Evolutionary conservation across 768 basidiomycete genomes (phyloP).

Genomic region (Postia placenta): DNA sequence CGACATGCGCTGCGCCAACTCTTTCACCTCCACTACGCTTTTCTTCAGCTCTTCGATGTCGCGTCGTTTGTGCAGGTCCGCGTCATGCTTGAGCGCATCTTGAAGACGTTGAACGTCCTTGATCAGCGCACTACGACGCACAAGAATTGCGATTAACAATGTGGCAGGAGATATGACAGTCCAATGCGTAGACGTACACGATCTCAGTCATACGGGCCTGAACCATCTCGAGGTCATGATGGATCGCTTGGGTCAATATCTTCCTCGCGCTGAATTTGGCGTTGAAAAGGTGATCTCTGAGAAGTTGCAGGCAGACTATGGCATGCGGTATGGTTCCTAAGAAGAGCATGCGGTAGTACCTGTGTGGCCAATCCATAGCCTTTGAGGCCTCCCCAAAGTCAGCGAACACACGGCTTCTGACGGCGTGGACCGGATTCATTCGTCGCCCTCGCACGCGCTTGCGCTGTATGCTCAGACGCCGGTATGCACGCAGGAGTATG

Average conservation of each 20-base stretch:
- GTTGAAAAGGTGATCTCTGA: conserved; percentile 17
- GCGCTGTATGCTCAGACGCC: background rate
- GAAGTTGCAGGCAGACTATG: conserved; percentile 34
- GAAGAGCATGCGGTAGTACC: conserved; percentile 31
- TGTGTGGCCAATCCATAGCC: conserved; percentile 22
- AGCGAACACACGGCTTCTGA: conserved; percentile 2
- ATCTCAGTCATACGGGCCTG: conserved; percentile 16
- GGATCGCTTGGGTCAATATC: conserved; percentile 21
- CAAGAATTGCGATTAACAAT: background rate
- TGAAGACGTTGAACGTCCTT: conserved; percentile 24
- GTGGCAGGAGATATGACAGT: background rate
- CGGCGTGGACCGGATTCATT: conserved; percentile 1
- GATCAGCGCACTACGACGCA: conserved; percentile 18
- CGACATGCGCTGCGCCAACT: conserved; percentile 16
- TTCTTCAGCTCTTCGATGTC: conserved; percentile 23
- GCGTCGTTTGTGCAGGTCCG: conserved; percentile 22
- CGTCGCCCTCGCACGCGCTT: background rate
- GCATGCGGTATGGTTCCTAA: conserved; percentile 33
- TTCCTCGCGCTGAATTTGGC: conserved; percentile 29
- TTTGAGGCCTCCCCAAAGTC: background rate
- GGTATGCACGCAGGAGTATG: conserved; percentile 4
- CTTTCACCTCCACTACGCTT: conserved; percentile 21
- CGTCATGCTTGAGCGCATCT: conserved; percentile 26
- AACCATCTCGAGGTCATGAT: conserved; percentile 16
- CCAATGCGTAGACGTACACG: conserved; percentile 31